Evolutionary conservation across 805 yeast genomes (phyloP).

Genomic region (Scheffersomyces stipitis): DNA sequence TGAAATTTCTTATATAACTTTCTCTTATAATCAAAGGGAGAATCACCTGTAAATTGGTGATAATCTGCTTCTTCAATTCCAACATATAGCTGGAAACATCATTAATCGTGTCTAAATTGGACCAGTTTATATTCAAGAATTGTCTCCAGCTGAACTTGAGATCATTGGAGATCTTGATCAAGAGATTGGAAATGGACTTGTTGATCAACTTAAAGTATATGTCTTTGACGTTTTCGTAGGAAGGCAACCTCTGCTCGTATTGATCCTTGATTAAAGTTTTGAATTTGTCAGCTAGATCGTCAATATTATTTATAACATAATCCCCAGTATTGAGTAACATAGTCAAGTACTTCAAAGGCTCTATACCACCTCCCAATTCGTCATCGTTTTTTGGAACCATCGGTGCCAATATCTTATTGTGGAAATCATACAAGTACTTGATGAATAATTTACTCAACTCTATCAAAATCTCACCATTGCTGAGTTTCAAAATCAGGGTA

Average conservation of each 20-base stretch:
- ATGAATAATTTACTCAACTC: constrained; percentile 59
- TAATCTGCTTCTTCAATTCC: constrained; percentile 51
- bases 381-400: constrained; percentile 47
- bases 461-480: constrained; percentile 48
- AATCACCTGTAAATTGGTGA: constrained; percentile 46
- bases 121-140: constrained; percentile 74
- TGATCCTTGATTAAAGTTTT: constrained; percentile 37
- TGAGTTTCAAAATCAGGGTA: constrained; percentile 53
- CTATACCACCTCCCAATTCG: constrained; percentile 45
- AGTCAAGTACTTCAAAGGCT: constrained; percentile 65
- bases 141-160: constrained; percentile 79
- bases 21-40: constrained; percentile 65
- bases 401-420: constrained; percentile 30
- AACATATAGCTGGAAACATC: constrained; percentile 71
- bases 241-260: constrained; percentile 37
- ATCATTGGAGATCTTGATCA: constrained; percentile 59
- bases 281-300: constrained; percentile 69
- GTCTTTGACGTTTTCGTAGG: constrained; percentile 57
- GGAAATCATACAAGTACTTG: constrained; percentile 56
- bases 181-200: constrained; percentile 53
- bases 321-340: constrained; percentile 85
- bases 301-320: constrained; percentile 75
- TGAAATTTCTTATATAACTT: constrained; percentile 66
- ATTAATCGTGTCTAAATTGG: constrained; percentile 52
- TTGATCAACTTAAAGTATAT: constrained; percentile 59